Conservation (phyloP, 768 basidiomycete species). For the Lactarius akahatsu region DNA sequence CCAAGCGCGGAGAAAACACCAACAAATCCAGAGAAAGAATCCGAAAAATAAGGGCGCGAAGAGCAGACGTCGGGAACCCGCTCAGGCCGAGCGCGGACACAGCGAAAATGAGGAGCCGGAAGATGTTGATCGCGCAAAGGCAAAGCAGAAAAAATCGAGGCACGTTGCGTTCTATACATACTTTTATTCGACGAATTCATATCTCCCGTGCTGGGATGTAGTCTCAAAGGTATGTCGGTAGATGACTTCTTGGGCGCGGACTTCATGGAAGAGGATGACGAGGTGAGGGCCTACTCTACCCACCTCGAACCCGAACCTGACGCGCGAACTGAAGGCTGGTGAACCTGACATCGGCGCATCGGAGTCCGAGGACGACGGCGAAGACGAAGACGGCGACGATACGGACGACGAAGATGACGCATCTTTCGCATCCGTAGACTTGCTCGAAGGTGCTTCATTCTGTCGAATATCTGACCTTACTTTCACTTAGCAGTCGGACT, state of each 20-base stretch:
- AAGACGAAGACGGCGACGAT: conserved; percentile 35
- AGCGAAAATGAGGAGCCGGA: conserved; percentile 32
- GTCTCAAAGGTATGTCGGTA: conserved; percentile 61
- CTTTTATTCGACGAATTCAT: conserved; percentile 4
- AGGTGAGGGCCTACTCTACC: conserved; percentile 36
- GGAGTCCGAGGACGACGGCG: conserved; percentile 40
- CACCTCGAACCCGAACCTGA: not conserved
- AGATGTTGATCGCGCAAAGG: conserved; percentile 10
- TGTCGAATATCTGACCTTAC: not conserved
- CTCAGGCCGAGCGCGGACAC: conserved; percentile 27
- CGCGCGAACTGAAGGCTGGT: conserved; percentile 31
- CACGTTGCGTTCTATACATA: not conserved
- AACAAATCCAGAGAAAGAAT: conserved; percentile 70
- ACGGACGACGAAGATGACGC: conserved; percentile 60
- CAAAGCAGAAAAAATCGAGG: conserved; percentile 32
- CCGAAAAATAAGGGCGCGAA: conserved; percentile 51
- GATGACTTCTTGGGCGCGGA: conserved; percentile 72
- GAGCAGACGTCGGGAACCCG: conserved; percentile 34
- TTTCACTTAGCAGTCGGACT: conserved; percentile 11
- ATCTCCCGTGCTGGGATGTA: conserved; percentile 19
- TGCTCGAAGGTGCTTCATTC: conserved; percentile 57
- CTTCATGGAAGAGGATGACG: conserved; percentile 67
- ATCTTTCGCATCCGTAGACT: conserved; percentile 78
- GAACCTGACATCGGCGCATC: conserved; percentile 41
- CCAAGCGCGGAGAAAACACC: conserved; percentile 75